Evolutionary conservation across 768 basidiomycete genomes (phyloP).

Genomic region (Mycena albidolilacea): DNA sequence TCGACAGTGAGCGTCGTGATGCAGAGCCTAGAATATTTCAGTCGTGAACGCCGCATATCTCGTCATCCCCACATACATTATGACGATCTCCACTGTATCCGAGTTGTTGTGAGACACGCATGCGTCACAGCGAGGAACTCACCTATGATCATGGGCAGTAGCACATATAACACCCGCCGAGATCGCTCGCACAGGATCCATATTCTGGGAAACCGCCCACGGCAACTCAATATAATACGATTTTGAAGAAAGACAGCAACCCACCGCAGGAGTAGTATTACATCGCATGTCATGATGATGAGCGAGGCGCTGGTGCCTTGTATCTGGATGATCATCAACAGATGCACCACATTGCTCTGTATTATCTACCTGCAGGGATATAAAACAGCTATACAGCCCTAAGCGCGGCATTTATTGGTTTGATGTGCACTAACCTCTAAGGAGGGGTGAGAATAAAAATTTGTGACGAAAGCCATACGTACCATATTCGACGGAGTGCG

Average conservation of each 20-base stretch:
- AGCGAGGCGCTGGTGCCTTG: conserved; percentile 4
- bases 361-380: background rate
- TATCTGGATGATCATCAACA: background rate
- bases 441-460: background rate
- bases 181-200: conserved; percentile 20
- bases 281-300: background rate
- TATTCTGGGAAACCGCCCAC: conserved; percentile 7
- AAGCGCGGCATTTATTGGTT: background rate
- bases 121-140: background rate
- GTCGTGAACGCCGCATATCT: background rate
- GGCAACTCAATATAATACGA: background rate
- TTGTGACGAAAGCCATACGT: background rate
- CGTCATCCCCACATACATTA: background rate
- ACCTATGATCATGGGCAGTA: conserved; percentile 15
- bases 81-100: background rate
- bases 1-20: conserved; percentile 7
- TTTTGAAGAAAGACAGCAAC: background rate
- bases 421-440: background rate
- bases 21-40: background rate
- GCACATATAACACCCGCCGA: conserved; percentile 4
- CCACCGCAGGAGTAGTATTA: conserved; percentile 8
- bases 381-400: background rate
- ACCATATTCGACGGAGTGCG: background rate
- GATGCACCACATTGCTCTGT: background rate
- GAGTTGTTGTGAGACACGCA: background rate